phyloP scores from a whole-genome alignment of 2,329 filamentous ascomycete species.

The Penicillium capsulatum region DNA sequence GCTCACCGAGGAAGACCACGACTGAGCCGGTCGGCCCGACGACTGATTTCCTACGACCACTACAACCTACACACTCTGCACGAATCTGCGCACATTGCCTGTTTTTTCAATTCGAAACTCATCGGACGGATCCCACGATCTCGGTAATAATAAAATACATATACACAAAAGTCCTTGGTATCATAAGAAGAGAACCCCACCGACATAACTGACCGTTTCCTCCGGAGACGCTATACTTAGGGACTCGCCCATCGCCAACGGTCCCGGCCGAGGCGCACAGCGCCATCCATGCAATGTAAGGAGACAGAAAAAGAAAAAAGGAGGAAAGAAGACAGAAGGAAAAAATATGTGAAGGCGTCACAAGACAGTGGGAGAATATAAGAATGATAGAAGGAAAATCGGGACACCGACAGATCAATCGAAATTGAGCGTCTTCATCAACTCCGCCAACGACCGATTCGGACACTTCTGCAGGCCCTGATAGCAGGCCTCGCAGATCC shows the following conservation, averaged over 20 bases:
- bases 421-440: conserved; percentile 26
- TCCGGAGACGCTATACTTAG: not conserved
- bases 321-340: conserved; percentile 3
- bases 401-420: conserved; percentile 2
- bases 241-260: not conserved
- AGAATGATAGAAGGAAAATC: not conserved
- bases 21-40: too few species aligned
- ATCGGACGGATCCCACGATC: conserved; percentile 8
- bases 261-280: conserved; percentile 6
- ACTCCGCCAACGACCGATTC: conserved; percentile 30
- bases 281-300: conserved; percentile 8
- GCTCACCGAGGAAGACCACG: conserved; percentile 75
- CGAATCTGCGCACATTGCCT: not conserved
- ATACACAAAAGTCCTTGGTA: conserved; percentile 21
- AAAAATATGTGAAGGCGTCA: not conserved
- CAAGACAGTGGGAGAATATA: conserved; percentile 1
- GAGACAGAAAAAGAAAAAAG: conserved; percentile 1
- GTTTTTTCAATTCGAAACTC: conserved; percentile 1
- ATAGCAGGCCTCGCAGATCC: conserved; percentile 38
- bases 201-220: conserved; percentile 2
- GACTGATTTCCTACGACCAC: too few species aligned
- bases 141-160: conserved; percentile 18
- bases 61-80: not conserved
- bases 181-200: conserved; percentile 15
- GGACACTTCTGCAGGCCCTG: conserved; percentile 32